Base-by-base conservation (phyloP, 2,329 filamentous ascomycete genomes). In the Drechslerella coelobrocha region DNA sequence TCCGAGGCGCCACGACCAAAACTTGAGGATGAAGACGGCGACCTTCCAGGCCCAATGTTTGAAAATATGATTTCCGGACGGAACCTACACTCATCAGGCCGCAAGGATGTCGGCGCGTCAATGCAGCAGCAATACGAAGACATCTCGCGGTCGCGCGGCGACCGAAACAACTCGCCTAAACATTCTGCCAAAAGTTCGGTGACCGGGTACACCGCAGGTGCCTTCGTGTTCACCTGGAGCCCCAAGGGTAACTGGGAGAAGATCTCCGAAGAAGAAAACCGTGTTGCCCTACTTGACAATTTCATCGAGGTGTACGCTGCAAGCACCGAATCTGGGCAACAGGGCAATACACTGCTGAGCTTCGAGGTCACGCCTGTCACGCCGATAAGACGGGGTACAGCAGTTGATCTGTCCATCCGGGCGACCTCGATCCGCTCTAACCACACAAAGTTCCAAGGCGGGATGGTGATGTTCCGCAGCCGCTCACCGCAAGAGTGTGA, bases 361-460 rank as follows among this genome's bases (percentile, higher is more conserved):
- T 85, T 97, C 31, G 91, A 96, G 76, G 85, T 99, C 43, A 97
- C 93, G 0, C 94, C 94, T 0, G 82, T 96, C 37, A 93, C 97
- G 6, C 89, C 92, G 74, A 87, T 97, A 72, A 87, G 93, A 73
- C 89, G 93, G 76, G 94, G 92, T 75, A 99, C 92, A 21, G 90
- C 90, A 2, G 85, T 99, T 29, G 94, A 99, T 78, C 90, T 99
- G 59, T 94, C 95, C 74, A 91, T 99, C 73, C 89, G 92, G 53
- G 97, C 93, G 5, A 91, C 91, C 1, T 89, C 92, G 24, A 6
- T 31, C 29, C 6, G 29, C 29, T 6, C 29, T 6, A 31, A 31
- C 6, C 89, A 89, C 5, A 78, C 83, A 31, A 86, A 89, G 72
- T 92, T 88, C 54, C 88, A 87, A 12, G 83, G 83, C 29, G 83